Evolutionary conservation across 371 early-diverging fungal genomes (phyloP).

Genomic region (Zychaea mexicana): DNA sequence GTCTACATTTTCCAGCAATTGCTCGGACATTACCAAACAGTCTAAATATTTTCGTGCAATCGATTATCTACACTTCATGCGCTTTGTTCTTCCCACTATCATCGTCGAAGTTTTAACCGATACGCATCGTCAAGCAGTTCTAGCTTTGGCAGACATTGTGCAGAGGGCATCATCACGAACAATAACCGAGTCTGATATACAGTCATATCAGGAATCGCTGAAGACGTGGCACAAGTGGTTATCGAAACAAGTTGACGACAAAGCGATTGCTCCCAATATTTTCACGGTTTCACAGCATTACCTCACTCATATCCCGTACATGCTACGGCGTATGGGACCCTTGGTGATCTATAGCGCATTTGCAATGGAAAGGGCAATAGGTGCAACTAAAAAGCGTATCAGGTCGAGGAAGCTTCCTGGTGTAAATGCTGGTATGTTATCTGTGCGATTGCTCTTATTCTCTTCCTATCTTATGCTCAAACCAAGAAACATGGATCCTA

Average conservation of each 20-base stretch:
- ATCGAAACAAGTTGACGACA: not conserved
- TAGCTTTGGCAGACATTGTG: not conserved
- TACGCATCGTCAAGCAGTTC: not conserved
- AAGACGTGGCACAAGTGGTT: not conserved
- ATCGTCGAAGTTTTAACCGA: not conserved
- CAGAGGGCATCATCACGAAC: not conserved
- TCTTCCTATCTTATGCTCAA: not conserved
- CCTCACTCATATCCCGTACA: not conserved
- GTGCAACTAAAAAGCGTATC: not conserved
- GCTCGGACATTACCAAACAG: not conserved
- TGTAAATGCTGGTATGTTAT: slow-evolving; percentile 7
- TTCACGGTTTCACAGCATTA: slow-evolving; percentile 6
- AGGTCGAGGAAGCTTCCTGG: not conserved
- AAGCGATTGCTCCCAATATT: not conserved
- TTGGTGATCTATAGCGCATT: not conserved
- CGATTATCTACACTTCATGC: not conserved
- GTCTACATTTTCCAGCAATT: not conserved
- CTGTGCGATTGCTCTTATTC: not conserved
- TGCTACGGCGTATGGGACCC: not conserved
- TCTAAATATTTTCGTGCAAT: not conserved
- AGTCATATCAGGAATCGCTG: not conserved
- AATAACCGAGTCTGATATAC: not conserved
- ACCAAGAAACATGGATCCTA: too few species aligned
- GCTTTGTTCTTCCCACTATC: not conserved
- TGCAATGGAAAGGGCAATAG: slow-evolving; percentile 6